phyloP scores from a whole-genome alignment of 345 rosid species.

The Hibiscus mutabilis region DNA sequence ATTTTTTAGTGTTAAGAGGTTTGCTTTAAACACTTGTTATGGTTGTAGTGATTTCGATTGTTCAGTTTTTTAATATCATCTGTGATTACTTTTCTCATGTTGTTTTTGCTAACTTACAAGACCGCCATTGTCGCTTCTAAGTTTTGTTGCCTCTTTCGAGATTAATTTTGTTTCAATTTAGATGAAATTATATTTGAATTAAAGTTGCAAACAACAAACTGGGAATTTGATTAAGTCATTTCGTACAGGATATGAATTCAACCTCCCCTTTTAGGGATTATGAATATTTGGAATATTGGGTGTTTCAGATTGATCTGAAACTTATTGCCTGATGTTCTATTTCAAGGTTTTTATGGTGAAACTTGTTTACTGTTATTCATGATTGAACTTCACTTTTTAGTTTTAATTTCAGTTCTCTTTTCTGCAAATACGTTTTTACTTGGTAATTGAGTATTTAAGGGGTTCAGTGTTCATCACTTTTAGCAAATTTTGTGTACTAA shows the following conservation, averaged over 20 bases:
- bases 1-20: not conserved
- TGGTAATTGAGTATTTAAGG: not conserved
- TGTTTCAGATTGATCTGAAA: slow-evolving; percentile 47
- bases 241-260: not conserved
- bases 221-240: not conserved
- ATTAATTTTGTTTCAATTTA: not conserved
- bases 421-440: not conserved
- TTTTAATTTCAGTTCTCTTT: not conserved
- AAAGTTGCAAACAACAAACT: not conserved
- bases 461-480: not conserved
- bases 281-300: not conserved
- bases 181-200: not conserved
- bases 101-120: not conserved
- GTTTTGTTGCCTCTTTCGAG: not conserved
- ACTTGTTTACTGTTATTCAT: not conserved
- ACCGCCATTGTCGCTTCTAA: not conserved
- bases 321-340: not conserved
- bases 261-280: not conserved
- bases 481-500: not conserved
- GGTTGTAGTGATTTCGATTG: not conserved
- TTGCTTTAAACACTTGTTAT: not conserved
- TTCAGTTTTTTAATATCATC: not conserved
- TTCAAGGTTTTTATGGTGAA: not conserved
- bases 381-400: not conserved
- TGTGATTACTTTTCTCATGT: not conserved